Evolutionary conservation across 2,329 filamentous ascomycete species (phyloP).

Genomic region (Plectosphaerella cucumerina): DNA sequence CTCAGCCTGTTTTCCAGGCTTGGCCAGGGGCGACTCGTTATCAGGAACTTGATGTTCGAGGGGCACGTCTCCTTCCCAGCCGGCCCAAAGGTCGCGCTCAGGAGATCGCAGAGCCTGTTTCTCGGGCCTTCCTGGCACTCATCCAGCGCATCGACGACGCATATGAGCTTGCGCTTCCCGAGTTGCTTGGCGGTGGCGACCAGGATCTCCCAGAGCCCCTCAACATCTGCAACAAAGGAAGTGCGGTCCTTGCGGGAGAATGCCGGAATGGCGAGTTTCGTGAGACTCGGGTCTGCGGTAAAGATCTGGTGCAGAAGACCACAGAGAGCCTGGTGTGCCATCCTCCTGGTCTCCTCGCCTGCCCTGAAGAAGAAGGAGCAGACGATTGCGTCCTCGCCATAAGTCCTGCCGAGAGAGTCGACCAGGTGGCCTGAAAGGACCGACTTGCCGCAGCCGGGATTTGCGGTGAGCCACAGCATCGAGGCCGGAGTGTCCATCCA

Average conservation of each 20-base stretch:
- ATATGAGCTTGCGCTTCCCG: not conserved
- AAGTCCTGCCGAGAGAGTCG: not conserved
- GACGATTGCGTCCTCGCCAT: not conserved
- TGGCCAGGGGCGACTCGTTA: conserved; percentile 7
- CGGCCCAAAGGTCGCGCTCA: not conserved
- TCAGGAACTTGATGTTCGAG: not conserved
- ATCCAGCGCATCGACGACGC: conserved; percentile 7
- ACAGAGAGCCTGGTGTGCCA: conserved; percentile 2
- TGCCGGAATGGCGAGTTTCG: not conserved
- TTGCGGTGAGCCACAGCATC: conserved; percentile 2
- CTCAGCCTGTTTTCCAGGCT: not conserved
- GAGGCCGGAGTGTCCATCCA: not conserved
- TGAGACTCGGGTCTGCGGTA: too few species aligned
- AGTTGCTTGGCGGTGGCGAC: not conserved
- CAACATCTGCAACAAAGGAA: not conserved
- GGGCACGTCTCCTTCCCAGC: not conserved
- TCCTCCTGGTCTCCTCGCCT: not conserved
- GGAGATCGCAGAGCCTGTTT: not conserved
- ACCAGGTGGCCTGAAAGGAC: not conserved
- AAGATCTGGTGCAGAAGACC: conserved; percentile 4
- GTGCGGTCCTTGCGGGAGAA: not conserved
- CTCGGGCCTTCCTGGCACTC: conserved; percentile 4
- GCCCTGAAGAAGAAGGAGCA: conserved; percentile 12
- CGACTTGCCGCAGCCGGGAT: conserved; percentile 10
- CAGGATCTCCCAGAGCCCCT: not conserved